Base-by-base conservation (phyloP, 805 yeast species). In the Starmerella cellae region DNA sequence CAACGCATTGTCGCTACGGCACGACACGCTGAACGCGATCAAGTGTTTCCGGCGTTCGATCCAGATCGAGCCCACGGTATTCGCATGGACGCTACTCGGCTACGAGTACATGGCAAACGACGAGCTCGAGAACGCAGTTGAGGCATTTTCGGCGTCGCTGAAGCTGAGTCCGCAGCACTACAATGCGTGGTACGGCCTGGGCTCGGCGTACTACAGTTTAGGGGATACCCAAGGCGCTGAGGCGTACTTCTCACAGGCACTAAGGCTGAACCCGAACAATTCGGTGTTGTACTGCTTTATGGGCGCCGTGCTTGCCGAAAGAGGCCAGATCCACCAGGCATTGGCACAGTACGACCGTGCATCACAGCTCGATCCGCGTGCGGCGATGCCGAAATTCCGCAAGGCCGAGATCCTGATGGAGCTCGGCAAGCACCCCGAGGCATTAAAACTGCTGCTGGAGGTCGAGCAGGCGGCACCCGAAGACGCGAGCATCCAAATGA, bases 151-250 rank as follows among this genome's bases (percentile, higher is more conserved):
- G 29, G 67, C 69, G 48, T 93, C 95, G 3, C 67, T 91, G 36
- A 64, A 79, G 20, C 69, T 77, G 33, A 94, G 88, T 55, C 70
- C 78, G 37, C 68, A 85, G 44, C 95, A 84, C 58, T 91, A 87
- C 61, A 91, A 88, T 60, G 96, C 97, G 0, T 75, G 87, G 55
- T 91, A 91, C 56, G 98, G 98, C 22, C 73, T 91, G 43, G 98
- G 97, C 6, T 84, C 85, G 88, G 93, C 85, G 23, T 80, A 78
- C 58, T 71, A 84, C 59, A 82, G 84, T 55, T 63, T 85, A 40
- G 97, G 96, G 4, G 85, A 83, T 53, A 76, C 76, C 55, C 75
- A 73, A 35, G 75, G 76, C 53, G 95, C 97, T 1, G 87, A 84
- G 54, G 74, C 75, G 48, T 93, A 84, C 60, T 84, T 88, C 64